Conservation (phyloP, 768 basidiomycete genomes). For the Boletus huronensis region DNA sequence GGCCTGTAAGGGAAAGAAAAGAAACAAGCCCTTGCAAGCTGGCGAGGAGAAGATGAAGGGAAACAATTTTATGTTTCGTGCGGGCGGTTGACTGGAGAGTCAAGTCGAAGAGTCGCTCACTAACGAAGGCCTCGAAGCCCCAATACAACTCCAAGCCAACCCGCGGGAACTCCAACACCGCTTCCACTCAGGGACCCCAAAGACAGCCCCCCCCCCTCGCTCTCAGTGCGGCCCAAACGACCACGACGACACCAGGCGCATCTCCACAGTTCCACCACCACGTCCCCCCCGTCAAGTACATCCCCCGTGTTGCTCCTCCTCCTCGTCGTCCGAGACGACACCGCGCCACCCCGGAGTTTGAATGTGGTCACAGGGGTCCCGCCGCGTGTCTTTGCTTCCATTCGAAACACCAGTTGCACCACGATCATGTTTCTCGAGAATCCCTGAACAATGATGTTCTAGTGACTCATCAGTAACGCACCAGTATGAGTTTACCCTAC, state of each 20-base stretch:
- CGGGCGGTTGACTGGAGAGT: conserved; percentile 26
- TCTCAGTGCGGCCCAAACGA: neutral
- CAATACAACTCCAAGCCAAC: conserved; percentile 21
- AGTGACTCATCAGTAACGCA: neutral
- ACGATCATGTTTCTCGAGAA: neutral
- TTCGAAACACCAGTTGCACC: neutral
- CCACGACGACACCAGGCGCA: neutral
- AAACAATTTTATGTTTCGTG: conserved; percentile 30
- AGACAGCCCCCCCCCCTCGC: neutral
- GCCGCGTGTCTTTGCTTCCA: conserved; percentile 11
- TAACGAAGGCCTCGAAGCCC: conserved; percentile 26
- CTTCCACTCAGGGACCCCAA: conserved; percentile 24
- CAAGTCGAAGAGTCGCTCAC: conserved; percentile 32
- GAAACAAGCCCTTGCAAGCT: conserved; percentile 25
- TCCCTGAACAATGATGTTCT: neutral
- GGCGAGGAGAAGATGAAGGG: conserved; percentile 20
- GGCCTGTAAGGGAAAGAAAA: conserved; percentile 16
- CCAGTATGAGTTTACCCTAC: neutral
- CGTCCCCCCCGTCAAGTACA: neutral
- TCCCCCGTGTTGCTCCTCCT: neutral
- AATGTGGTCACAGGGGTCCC: conserved; percentile 30
- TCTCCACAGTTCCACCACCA: neutral
- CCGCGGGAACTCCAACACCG: conserved; percentile 34
- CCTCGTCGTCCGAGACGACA: neutral
- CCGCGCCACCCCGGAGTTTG: conserved; percentile 28